Evolutionary conservation across 1,139 yeast species (phyloP), one percentile per base, ranked within the genome.

Genomic region (Candida pseudoviswanathii): DNA sequence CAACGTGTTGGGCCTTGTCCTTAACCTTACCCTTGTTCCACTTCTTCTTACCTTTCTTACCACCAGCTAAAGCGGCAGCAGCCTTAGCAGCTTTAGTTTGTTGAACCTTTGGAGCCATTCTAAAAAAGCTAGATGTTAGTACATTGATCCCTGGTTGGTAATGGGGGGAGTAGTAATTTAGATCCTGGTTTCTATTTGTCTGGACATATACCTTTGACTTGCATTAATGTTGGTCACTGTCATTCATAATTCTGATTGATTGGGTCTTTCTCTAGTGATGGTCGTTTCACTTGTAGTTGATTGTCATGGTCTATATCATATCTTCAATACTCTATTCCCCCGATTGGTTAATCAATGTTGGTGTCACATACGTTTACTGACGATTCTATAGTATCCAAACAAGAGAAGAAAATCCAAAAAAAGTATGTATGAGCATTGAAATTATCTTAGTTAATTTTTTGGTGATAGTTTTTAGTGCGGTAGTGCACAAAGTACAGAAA

Each of bases 11-110:
- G 70, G 99, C 99, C 96, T 89, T 94, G 82, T 94, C 99, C 95
- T 95, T 95, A 80, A 91, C 97, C 89, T 96, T 91, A 81, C 97
- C 97, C 86, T 94, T 92, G 87, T 96, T 89, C 99, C 99, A 94
- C 97, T 94, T 94, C 96, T 94, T 94, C 91, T 95, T 94, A 82
- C 97, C 91, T 79, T 94, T 91, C 90, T 94, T 94, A 86, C 98
- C 97, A 89, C 98, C 98, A 78, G 98, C 97, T 86, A 91, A 84
- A 78, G 98, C 98, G 84, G 99, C 98, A 73, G 98, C 97, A 77
- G 98, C 97, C 86, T 92, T 92, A 75, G 96, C 97, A 79, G 98
- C 97, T 86, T 94, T 94, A 74, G 97, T 88, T 81, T 90, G 95
- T 85, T 92, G 98, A 80, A 89, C 83, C 84, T 92, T 94, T 85